These are phyloP conservation scores for Backusella circina DNA, from an alignment of 192 early-diverging fungal genomes.

Conservation along the genomic window DNA sequence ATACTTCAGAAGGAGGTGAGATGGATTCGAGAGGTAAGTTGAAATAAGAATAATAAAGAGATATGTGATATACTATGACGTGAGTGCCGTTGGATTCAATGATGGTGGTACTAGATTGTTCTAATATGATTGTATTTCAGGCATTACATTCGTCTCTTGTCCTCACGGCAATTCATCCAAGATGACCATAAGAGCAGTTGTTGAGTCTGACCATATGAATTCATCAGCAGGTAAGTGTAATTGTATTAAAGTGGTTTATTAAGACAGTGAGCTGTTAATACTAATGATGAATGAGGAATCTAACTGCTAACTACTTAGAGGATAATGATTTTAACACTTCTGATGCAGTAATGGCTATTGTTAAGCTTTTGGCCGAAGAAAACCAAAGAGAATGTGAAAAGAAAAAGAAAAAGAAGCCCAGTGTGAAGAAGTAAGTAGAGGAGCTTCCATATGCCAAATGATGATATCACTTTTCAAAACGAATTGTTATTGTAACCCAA, in stretches of 20 bases:
- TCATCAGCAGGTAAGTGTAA: not conserved
- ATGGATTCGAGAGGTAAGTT: not conserved
- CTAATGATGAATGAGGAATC: not conserved
- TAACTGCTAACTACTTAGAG: not conserved
- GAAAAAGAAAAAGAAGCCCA: not conserved
- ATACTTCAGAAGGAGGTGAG: not conserved
- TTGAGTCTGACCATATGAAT: not conserved
- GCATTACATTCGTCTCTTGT: not conserved
- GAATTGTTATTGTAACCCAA: not conserved
- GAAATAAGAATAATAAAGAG: no score
- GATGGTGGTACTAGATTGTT: not conserved
- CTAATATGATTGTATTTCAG: not conserved
- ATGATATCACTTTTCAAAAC: not conserved
- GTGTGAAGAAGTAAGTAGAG: not conserved
- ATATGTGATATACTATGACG: not conserved
- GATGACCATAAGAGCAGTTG: not conserved
- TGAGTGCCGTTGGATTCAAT: not conserved
- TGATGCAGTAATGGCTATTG: not conserved
- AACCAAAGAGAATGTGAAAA: not conserved
- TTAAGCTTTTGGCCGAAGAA: not conserved
- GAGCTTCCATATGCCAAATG: not conserved
- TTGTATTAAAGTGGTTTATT: not conserved
- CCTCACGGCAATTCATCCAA: not conserved
- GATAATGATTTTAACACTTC: not conserved
- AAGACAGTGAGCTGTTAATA: no score